These are phyloP conservation scores for Penicillium sp. DNA, from an alignment of 2,329 filamentous ascomycete species.

Conservation along the genomic window DNA sequence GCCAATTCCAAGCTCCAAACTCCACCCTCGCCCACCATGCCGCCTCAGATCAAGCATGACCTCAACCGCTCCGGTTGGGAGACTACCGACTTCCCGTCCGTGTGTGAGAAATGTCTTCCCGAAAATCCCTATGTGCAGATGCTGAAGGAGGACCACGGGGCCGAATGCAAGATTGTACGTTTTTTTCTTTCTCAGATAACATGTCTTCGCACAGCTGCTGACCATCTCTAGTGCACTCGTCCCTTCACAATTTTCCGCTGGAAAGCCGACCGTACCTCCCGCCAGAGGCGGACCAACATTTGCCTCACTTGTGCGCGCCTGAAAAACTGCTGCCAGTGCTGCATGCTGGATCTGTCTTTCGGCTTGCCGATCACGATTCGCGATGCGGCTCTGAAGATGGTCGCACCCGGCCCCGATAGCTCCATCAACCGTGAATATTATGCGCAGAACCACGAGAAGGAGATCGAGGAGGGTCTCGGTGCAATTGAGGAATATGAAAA, in stretches of 20 bases:
- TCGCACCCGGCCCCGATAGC: constrained; percentile 86
- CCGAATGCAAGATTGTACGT: constrained; percentile 68
- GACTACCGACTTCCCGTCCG: constrained; percentile 56
- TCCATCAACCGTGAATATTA: constrained; percentile 96
- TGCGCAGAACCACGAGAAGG: constrained; percentile 93
- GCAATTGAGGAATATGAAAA: constrained; percentile 90
- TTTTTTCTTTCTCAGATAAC: background rate
- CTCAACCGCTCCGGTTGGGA: constrained; percentile 96
- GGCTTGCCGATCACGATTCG: constrained; percentile 91
- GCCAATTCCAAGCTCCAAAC: background rate
- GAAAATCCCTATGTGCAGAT: constrained; percentile 98
- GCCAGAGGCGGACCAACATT: constrained; percentile 90
- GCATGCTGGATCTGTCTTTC: constrained; percentile 96
- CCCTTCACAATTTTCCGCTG: constrained; percentile 95
- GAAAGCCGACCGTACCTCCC: constrained; percentile 86
- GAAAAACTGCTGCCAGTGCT: constrained; percentile 98
- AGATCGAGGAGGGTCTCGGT: constrained; percentile 86
- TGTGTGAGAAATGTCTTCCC: constrained; percentile 82
- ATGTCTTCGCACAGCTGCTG: constrained; percentile 3
- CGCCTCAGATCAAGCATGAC: constrained; percentile 95
- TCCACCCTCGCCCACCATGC: constrained; percentile 37
- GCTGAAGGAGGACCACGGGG: constrained; percentile 94
- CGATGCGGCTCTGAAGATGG: constrained; percentile 96
- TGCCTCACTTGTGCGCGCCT: constrained; percentile 94
- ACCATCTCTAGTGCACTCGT: constrained; percentile 64